Base-by-base conservation (phyloP, 2,329 filamentous ascomycete species). In the Colletotrichum spinosum region DNA sequence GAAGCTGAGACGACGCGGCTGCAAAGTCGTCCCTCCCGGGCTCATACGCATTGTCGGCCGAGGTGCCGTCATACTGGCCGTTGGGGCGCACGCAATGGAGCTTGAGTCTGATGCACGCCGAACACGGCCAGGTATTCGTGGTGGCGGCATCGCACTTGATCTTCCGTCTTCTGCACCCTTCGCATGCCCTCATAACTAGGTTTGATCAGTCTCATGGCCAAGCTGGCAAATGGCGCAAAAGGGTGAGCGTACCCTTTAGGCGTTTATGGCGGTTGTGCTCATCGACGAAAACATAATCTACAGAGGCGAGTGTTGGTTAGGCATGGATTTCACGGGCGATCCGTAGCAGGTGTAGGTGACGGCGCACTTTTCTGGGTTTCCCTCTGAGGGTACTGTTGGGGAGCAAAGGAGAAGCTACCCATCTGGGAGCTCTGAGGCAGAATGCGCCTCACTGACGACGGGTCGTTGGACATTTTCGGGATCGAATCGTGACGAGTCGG, bases 231-330 rank as follows among this genome's bases (percentile, higher is more conserved):
- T 39, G 9, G 42, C 38, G 17, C 34, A 34, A 55, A 42, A 25
- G 41, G 33, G 52, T 55, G 51, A 46, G 38, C 79, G 71, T 87
- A 96, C 93, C 93, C 86, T 98, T 98, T 69, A 98, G 83, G 72
- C 95, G 89, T 81, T 98, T 98, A 80, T 98, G 96, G 69, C 96
- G 91, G 82, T 98, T 98, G 79, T 98, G 96, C 79, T 98, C 95
- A 79, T 98, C 95, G 63, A 98, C 96, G 76, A 98, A 98, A 73
- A 98, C 96, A 92, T 97, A 98, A 78, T 97, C 94, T 97, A 75
- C 58, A 68, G 60, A 59, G 15, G 69, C 70, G 63, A 71, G 69
- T 60, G 62, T 53, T 38, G 46, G 71, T 81, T 71, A 81, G 77
- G 61, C 50, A 33, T 33, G n/a, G 50, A 17, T 17, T 25, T 10